Conservation (phyloP, 257 asterid genomes). For the Forsythia viridissima region DNA sequence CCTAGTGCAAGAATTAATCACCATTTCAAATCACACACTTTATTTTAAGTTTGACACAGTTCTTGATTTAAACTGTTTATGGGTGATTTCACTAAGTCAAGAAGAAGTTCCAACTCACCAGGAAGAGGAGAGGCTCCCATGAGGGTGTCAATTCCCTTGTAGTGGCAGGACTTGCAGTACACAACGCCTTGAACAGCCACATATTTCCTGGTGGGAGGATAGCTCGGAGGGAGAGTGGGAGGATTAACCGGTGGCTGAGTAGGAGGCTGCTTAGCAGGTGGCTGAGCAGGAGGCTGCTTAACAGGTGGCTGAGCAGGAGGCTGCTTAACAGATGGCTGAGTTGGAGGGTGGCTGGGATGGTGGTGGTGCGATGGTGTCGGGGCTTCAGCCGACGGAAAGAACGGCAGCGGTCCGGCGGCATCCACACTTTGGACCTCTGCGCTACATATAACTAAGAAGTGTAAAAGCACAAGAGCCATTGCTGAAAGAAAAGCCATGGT, state of each 20-base stretch:
- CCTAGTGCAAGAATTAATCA: neutral
- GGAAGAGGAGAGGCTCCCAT: slow-evolving; percentile 46
- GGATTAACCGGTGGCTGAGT: slow-evolving; percentile 6
- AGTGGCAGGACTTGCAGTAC: slow-evolving; percentile 73
- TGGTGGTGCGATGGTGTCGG: slow-evolving; percentile 32
- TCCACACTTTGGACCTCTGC: neutral
- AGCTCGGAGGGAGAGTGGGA: slow-evolving; percentile 21
- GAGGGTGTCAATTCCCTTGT: slow-evolving; percentile 45
- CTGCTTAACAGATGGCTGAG: slow-evolving; percentile 5
- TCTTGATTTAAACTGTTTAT: neutral
- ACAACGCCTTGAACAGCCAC: slow-evolving; percentile 61
- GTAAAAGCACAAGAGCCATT: slow-evolving; percentile 11
- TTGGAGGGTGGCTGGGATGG: slow-evolving; percentile 10
- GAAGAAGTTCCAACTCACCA: slow-evolving; percentile 26
- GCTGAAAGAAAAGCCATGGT: slow-evolving; percentile 13
- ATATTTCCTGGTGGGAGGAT: slow-evolving; percentile 29
- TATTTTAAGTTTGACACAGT: neutral
- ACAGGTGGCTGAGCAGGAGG: neutral
- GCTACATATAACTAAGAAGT: neutral
- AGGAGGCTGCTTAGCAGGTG: slow-evolving; percentile 13
- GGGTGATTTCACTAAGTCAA: neutral
- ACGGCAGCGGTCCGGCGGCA: neutral
- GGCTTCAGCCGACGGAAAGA: slow-evolving; percentile 21
- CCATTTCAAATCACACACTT: neutral
- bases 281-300: neutral